A percentile compares a stretch with the other conserved stretches of the same genome.
Evolutionary conservation across 371 early-diverging fungal genomes (phyloP).

Genomic region (Apophysomyces trapeziformis): DNA sequence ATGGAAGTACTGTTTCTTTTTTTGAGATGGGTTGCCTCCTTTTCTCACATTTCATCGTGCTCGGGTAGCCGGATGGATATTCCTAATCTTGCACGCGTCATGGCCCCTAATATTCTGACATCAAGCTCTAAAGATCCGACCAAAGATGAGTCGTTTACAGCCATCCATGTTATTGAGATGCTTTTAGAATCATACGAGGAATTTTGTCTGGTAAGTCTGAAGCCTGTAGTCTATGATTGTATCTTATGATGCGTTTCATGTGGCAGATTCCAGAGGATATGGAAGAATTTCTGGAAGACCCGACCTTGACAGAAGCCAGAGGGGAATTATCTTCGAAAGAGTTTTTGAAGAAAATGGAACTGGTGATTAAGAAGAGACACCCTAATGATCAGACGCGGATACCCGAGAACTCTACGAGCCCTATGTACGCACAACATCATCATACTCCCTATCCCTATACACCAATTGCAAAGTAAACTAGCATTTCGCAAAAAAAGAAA

Average conservation of each 20-base stretch:
- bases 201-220: constrained; percentile 68
- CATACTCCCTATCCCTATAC: constrained; percentile 40
- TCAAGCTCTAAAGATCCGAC: constrained; percentile 82
- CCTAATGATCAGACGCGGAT: background rate
- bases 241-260: no score
- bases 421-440: constrained; percentile 48
- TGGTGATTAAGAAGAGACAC: constrained; percentile 36
- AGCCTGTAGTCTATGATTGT: background rate
- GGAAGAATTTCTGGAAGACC: constrained; percentile 48
- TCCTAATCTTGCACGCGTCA: constrained; percentile 92
- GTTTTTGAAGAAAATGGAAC: constrained; percentile 48
- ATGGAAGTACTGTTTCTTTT: constrained; percentile 88
- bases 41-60: constrained; percentile 73
- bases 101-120: constrained; percentile 93
- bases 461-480: constrained; percentile 21
- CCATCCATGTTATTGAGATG: constrained; percentile 77
- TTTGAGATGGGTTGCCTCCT: constrained; percentile 82
- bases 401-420: constrained; percentile 33
- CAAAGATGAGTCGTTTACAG: constrained; percentile 74
- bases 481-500: constrained; percentile 16
- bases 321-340: constrained; percentile 49
- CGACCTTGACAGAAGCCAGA: constrained; percentile 32
- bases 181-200: constrained; percentile 77
- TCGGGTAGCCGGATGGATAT: constrained; percentile 93
- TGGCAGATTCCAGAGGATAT: constrained; percentile 41